A percentile compares a stretch with the other conserved stretches of the same genome.
Conservation (phyloP, 2,329 filamentous ascomycete genomes). For the Monascus ruber region DNA sequence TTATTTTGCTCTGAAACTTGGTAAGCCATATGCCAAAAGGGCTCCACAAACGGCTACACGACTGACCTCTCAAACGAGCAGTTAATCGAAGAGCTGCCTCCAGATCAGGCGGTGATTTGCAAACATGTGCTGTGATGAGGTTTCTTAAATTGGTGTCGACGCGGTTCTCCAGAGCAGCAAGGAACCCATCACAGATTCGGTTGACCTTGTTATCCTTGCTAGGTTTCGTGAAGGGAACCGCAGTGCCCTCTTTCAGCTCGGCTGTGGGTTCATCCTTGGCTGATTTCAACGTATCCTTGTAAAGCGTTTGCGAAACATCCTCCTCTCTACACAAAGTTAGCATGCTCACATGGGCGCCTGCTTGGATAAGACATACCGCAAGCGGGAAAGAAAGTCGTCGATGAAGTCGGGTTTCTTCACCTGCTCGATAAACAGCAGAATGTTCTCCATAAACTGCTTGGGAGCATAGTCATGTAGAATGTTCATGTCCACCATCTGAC, state of each 20-base stretch:
- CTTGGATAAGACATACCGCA: conserved; percentile 47
- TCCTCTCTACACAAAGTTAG: conserved; percentile 50
- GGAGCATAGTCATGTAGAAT: conserved; percentile 91
- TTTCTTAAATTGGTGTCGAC: conserved; percentile 67
- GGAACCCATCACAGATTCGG: conserved; percentile 72
- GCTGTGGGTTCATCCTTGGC: conserved; percentile 18
- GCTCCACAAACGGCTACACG: background rate
- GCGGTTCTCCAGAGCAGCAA: conserved; percentile 53
- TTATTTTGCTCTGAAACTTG: conserved; percentile 43
- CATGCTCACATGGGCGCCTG: background rate
- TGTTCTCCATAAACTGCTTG: conserved; percentile 65
- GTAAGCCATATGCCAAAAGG: conserved; percentile 7
- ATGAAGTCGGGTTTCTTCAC: conserved; percentile 70
- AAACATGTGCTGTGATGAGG: conserved; percentile 86
- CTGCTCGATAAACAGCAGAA: conserved; percentile 71
- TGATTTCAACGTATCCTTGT: conserved; percentile 65
- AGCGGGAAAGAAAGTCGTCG: conserved; percentile 79
- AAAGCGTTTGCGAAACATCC: conserved; percentile 87
- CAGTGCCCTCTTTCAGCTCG: conserved; percentile 14
- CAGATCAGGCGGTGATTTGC: conserved; percentile 81
- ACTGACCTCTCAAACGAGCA: conserved; percentile 50
- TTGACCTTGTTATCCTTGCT: conserved; percentile 59
- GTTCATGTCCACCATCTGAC: conserved; percentile 94
- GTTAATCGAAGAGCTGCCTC: conserved; percentile 75
- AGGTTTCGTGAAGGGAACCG: conserved; percentile 3